Base-by-base conservation (phyloP, 306 rosid genomes). In the Castanea crenata region DNA sequence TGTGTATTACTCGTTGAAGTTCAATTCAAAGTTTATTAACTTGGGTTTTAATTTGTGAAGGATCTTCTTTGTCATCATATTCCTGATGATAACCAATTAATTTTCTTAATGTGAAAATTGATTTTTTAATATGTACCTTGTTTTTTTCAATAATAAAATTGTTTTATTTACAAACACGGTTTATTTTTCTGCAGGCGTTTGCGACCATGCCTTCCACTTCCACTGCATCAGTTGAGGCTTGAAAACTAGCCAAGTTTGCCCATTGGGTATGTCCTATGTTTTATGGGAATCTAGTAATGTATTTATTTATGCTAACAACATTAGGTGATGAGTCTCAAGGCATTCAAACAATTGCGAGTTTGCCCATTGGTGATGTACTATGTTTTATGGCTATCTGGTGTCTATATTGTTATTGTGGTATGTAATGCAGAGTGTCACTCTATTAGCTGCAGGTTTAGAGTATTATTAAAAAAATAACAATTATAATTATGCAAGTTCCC, bases 161-260 rank as follows among this genome's bases (percentile, higher is more conserved):
- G 8, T 16, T 16, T 57, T 18, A 57, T 57, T 15, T 15, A 56
- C 62, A 4, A 65, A 8, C 44, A 5, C 31, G 12, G 41, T 21
- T 52, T 80, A 15, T 55, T 67, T 8, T 71, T 49, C 58, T 49
- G 78, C 73, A 88, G 91, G 91, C 14, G 83, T 88, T 58, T 88
- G 89, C 57, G 81, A 85, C 89, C 98, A 94, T 78, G 97, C 97
- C 41, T 94, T 94, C 79, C 97, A 94, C 84, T 94, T 94, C 79
- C 97, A 94, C 81, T 92, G 97, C 90, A 94, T 94, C 20, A 94
- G 97, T 89, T 80, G 91, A 74, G 91, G 98, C 94, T 90, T 94
- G 56, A 91, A 92, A 87, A 94, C 97, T 49, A 92, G 93, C 55
- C 98, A 94, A 86, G 97, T 92, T 18, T 94, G 98, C 38, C 98